These are phyloP conservation scores for Diplodia scrobiculata DNA, from an alignment of 2,329 filamentous ascomycete genomes.

Conservation along the genomic window DNA sequence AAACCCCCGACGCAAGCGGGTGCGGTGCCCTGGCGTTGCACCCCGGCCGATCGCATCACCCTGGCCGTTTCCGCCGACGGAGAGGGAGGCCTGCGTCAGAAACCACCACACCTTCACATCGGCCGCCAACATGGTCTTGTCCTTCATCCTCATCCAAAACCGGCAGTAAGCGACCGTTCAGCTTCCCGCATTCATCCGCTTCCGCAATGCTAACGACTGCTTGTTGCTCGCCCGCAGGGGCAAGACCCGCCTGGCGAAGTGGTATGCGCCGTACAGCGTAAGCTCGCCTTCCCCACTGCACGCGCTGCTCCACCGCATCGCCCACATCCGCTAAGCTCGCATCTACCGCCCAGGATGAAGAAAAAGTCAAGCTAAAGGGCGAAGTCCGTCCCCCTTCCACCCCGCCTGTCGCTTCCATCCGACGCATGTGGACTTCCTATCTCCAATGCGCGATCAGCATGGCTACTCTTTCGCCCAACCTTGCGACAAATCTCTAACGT, in stretches of 20 bases:
- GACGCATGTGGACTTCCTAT: neutral
- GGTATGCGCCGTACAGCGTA: slow-evolving; percentile 94
- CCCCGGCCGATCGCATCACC: slow-evolving; percentile 22
- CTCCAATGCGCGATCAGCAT: slow-evolving; percentile 11
- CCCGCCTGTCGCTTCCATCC: neutral
- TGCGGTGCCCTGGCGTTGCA: neutral
- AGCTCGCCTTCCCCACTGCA: slow-evolving; percentile 35
- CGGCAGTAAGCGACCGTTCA: slow-evolving; percentile 63
- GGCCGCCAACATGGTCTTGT: slow-evolving; percentile 63
- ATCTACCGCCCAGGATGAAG: slow-evolving; percentile 70
- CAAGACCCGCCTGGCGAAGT: slow-evolving; percentile 97
- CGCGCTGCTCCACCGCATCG: neutral
- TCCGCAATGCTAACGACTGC: slow-evolving; percentile 7
- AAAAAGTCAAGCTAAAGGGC: slow-evolving; percentile 98
- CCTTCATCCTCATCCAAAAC: slow-evolving; percentile 88
- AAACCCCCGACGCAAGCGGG: slow-evolving; percentile 25
- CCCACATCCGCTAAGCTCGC: neutral
- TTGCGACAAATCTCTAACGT: slow-evolving; percentile 9
- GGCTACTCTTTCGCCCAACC: neutral
- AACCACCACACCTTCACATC: slow-evolving; percentile 7
- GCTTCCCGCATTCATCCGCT: slow-evolving; percentile 3
- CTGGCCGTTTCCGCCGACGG: slow-evolving; percentile 8
- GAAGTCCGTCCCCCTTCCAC: slow-evolving; percentile 61
- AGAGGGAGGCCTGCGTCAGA: slow-evolving; percentile 1
- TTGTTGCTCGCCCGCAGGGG: slow-evolving; percentile 61